Conservation (phyloP, 257 asterid genomes). For the Haberlea rhodopensis region DNA sequence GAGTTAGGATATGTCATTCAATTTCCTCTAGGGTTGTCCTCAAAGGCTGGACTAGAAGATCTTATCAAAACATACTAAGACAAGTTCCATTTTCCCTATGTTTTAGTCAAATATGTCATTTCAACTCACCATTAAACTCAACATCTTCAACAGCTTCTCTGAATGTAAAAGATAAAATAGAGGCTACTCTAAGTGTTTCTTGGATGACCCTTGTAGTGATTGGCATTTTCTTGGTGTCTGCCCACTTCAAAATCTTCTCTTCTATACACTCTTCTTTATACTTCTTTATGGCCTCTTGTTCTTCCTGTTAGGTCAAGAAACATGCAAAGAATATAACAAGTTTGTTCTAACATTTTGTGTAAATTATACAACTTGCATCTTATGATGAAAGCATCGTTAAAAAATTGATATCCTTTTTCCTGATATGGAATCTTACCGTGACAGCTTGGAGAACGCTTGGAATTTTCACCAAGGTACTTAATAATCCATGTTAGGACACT, state of each 20-base stretch:
- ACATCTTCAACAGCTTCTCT: constrained; percentile 86
- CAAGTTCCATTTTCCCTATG: constrained; percentile 4
- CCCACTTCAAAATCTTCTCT: constrained; percentile 44
- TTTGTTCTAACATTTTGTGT: background rate
- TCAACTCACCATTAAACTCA: constrained; percentile 59
- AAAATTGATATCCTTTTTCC: background rate
- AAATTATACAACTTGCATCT: too few relatives aligned
- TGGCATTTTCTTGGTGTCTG: constrained; percentile 69
- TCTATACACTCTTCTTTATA: constrained; percentile 41
- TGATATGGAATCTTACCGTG: constrained; percentile 46
- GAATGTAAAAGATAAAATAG: constrained; percentile 67
- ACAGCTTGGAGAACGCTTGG: constrained; percentile 64
- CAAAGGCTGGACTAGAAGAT: background rate
- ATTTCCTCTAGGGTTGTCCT: too few relatives aligned
- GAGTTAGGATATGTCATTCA: background rate
- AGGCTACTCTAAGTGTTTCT: constrained; percentile 77
- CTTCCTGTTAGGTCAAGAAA: constrained; percentile 50
- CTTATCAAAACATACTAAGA: too few relatives aligned
- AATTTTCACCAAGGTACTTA: constrained; percentile 71
- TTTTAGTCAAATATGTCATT: constrained; percentile 1
- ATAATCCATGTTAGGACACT: constrained; percentile 71
- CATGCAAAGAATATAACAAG: background rate
- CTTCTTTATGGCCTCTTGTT: constrained; percentile 59
- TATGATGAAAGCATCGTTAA: background rate
- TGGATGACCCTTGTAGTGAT: constrained; percentile 63